These are phyloP conservation scores for Colletotrichum horii DNA, from an alignment of 2,329 filamentous ascomycete species.

Conservation along the genomic window DNA sequence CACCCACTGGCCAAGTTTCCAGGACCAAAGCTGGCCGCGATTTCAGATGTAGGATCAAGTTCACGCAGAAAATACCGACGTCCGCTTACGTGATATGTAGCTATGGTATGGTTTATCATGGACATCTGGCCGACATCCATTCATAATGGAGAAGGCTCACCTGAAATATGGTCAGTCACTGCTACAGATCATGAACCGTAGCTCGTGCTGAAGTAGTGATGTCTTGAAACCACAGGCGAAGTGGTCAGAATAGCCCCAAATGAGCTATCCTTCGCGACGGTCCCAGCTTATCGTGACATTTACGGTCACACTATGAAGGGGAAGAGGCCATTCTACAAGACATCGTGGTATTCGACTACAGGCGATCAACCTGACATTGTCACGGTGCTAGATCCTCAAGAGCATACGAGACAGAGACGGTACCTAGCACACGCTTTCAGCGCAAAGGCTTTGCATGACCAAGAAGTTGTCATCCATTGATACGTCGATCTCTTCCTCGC, in stretches of 20 bases:
- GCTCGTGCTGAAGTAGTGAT: background rate
- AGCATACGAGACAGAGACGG: background rate
- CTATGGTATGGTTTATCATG: background rate
- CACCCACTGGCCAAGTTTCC: background rate
- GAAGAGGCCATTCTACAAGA: background rate
- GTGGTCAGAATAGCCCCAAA: background rate
- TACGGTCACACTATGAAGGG: background rate
- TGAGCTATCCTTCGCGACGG: background rate
- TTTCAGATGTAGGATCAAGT: background rate
- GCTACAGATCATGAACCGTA: background rate
- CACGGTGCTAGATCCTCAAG: background rate
- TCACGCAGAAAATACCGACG: fast-evolving
- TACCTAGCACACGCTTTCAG: background rate
- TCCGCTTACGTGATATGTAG: background rate
- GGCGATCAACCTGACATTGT: background rate
- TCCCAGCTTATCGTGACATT: background rate
- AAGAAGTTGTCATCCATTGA: background rate
- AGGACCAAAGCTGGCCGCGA: background rate
- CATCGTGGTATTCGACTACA: background rate
- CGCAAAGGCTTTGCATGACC: background rate
- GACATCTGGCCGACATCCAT: background rate
- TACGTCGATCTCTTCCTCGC: background rate
- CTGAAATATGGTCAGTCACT: background rate
- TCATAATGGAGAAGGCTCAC: background rate
- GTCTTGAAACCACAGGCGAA: background rate